Conservation (phyloP, 768 basidiomycete species). For the Psilocybe cubensis region DNA sequence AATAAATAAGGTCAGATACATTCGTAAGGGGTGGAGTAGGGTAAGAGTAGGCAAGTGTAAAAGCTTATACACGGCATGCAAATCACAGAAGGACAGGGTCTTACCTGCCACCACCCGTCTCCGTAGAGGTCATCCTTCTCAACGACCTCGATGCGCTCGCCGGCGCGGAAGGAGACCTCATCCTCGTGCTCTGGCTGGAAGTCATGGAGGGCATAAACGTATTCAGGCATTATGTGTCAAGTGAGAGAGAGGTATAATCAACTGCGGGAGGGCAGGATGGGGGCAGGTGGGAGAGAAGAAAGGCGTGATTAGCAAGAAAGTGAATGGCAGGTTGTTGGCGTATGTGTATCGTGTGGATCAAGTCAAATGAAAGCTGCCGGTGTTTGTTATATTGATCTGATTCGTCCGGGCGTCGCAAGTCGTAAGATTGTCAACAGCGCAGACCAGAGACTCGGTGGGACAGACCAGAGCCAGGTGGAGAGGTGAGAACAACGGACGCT, state of each 20-base stretch:
- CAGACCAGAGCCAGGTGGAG: not conserved
- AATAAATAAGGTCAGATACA: not conserved
- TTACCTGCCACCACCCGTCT: conserved; percentile 92
- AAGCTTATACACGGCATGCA: no score
- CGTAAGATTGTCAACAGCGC: not conserved
- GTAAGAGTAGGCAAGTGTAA: not conserved
- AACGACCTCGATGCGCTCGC: conserved; percentile 86
- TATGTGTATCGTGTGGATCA: conserved; percentile 16
- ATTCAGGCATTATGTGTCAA: conserved; percentile 62
- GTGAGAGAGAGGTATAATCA: conserved; percentile 13
- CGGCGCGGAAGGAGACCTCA: conserved; percentile 84
- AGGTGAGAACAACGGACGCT: conserved; percentile 1
- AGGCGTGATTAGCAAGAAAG: conserved; percentile 6
- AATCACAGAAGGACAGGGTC: conserved; percentile 25
- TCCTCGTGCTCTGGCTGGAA: conserved; percentile 94
- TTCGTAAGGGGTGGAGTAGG: not conserved
- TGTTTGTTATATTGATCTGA: not conserved
- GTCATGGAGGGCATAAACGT: conserved; percentile 87
- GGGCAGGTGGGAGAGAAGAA: not conserved
- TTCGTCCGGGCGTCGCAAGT: no score
- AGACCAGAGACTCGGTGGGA: not conserved
- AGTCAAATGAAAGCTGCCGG: conserved; percentile 12
- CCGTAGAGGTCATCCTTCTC: conserved; percentile 93
- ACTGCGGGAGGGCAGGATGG: not conserved
- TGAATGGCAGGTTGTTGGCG: conserved; percentile 5